Percentiles rank a stretch among this genome's conserved stretches.
Conservation (phyloP, 225 moss, liverwort and hornwort genomes). For the Physcomitrellopsis africana region DNA sequence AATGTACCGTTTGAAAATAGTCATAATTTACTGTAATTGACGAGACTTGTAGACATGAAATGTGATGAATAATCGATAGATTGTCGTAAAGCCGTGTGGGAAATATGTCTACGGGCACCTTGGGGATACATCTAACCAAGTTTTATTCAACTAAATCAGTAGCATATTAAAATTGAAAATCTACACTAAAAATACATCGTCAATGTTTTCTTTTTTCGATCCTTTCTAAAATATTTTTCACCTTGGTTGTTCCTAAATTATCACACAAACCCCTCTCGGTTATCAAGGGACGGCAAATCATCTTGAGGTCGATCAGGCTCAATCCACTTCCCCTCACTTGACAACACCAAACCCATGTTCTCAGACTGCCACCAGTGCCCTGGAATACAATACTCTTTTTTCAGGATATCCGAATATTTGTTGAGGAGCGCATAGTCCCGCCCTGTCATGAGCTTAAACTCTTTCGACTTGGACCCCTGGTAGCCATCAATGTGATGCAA, state of each 20-base stretch:
- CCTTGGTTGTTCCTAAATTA: neutral
- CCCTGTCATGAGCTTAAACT: conserved; percentile 36
- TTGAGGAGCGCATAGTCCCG: conserved; percentile 51
- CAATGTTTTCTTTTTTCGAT: conserved; percentile 13
- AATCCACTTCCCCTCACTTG: conserved; percentile 37
- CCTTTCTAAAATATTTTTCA: neutral
- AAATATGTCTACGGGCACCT: neutral
- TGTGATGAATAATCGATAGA: too few relatives aligned
- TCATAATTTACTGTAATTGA: too few relatives aligned
- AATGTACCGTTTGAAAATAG: too few relatives aligned
- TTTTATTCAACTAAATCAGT: too few relatives aligned
- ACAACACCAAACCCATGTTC: conserved; percentile 49
- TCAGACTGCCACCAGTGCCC: conserved; percentile 55
- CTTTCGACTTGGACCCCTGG: conserved; percentile 33
- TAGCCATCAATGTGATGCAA: conserved; percentile 53
- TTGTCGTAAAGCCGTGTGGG: neutral
- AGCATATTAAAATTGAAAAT: too few relatives aligned
- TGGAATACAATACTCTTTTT: conserved; percentile 42
- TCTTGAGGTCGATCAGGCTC: conserved; percentile 36
- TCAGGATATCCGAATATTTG: conserved; percentile 40
- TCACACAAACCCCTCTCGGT: conserved; percentile 45
- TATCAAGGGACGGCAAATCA: conserved; percentile 48
- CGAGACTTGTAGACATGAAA: too few relatives aligned
- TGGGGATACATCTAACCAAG: too few relatives aligned
- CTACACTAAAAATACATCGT: neutral